These are phyloP conservation scores for Serendipita vermifera DNA, from an alignment of 768 basidiomycete species.

Conservation along the genomic window DNA sequence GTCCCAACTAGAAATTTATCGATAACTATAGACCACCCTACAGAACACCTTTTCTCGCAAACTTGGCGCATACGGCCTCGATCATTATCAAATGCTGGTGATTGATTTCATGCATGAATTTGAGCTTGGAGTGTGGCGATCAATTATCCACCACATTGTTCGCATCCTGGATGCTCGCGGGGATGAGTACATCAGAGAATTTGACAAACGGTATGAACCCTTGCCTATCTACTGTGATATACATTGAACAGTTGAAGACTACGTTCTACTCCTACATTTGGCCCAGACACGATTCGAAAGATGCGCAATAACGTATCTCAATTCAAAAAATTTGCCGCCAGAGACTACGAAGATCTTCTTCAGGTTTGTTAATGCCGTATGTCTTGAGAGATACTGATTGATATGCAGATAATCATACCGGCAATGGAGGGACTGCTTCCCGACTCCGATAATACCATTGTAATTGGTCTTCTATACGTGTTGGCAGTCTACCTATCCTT, in stretches of 20 bases:
- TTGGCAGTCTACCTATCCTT: not conserved
- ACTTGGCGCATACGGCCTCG: slow-evolving; percentile 11
- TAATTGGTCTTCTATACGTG: not conserved
- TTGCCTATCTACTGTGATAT: too few relatives aligned
- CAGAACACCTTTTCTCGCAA: slow-evolving; percentile 14
- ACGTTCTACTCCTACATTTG: slow-evolving; percentile 24
- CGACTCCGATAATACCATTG: not conserved
- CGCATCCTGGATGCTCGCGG: slow-evolving; percentile 16
- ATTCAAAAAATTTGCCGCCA: slow-evolving; percentile 27
- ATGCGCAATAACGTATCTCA: slow-evolving; percentile 27
- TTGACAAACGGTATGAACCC: slow-evolving; percentile 18
- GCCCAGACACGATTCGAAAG: slow-evolving; percentile 24
- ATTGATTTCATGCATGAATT: slow-evolving; percentile 21
- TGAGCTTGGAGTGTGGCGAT: slow-evolving; percentile 21
- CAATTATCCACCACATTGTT: slow-evolving; percentile 18
- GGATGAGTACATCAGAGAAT: slow-evolving; percentile 7
- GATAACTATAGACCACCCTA: not conserved
- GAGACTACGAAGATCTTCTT: slow-evolving; percentile 33
- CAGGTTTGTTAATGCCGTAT: slow-evolving; percentile 23
- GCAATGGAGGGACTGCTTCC: not conserved
- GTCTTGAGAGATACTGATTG: not conserved
- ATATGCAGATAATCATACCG: slow-evolving; percentile 6
- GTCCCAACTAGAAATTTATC: not conserved
- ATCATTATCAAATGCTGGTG: slow-evolving; percentile 16
- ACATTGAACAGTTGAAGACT: slow-evolving; percentile 25